Evolutionary conservation across 495 filamentous ascomycete genomes (phyloP).

Genomic region (Pseudomonodictys pantanalensis): DNA sequence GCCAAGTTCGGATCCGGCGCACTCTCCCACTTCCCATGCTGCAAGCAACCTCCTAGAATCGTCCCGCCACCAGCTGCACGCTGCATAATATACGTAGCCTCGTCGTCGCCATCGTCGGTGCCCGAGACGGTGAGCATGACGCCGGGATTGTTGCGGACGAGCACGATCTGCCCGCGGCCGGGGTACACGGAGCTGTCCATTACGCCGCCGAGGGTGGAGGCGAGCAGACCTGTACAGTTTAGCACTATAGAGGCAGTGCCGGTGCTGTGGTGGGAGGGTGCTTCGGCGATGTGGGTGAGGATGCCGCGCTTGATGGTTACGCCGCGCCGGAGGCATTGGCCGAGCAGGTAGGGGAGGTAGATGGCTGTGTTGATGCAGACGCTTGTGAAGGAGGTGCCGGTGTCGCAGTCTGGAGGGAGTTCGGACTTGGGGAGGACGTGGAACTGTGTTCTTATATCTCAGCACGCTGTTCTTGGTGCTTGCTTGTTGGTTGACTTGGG

Average conservation of each 20-base stretch:
- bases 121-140: conserved; percentile 70
- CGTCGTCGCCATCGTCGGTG: conserved; percentile 75
- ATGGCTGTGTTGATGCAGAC: conserved; percentile 89
- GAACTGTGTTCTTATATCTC: no score
- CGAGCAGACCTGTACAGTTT: conserved; percentile 82
- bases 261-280: conserved; percentile 60
- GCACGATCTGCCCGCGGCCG: conserved; percentile 79
- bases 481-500: no score
- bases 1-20: conserved; percentile 79
- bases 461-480: no score
- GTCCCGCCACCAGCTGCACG: conserved; percentile 75
- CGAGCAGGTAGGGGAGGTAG: conserved; percentile 80
- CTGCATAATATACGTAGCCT: conserved; percentile 86
- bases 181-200: conserved; percentile 71
- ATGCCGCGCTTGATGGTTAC: conserved; percentile 59
- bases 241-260: conserved; percentile 69
- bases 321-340: conserved; percentile 69
- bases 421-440: conserved; percentile 49
- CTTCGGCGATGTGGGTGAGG: conserved; percentile 72
- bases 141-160: conserved; percentile 79
- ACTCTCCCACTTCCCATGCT: conserved; percentile 78
- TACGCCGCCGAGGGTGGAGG: conserved; percentile 76
- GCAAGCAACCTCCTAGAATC: conserved; percentile 83
- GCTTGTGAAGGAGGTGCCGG: conserved; percentile 69
- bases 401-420: conserved; percentile 60